Percentiles rank a stretch among this genome's conserved stretches.
Conservation (phyloP, 2,329 filamentous ascomycete species). For the Alternaria alternata region DNA sequence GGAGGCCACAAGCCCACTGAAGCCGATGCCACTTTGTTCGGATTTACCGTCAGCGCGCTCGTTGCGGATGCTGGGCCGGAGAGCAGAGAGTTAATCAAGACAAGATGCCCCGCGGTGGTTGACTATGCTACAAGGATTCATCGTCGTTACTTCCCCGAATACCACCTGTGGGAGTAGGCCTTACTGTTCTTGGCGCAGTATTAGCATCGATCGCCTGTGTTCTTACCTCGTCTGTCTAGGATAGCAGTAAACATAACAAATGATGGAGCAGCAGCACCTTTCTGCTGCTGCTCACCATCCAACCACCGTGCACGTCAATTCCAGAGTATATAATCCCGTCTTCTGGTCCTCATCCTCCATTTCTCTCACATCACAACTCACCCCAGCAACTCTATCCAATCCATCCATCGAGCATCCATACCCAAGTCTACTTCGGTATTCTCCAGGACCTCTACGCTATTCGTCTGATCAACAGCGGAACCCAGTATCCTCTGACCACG, state of each 20-base stretch:
- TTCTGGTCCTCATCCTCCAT: constrained; percentile 4
- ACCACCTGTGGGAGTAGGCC: constrained; percentile 51
- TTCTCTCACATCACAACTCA: constrained; percentile 16
- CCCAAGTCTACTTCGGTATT: constrained; percentile 7
- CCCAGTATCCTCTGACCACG: background rate
- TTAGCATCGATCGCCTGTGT: background rate
- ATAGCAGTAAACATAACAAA: background rate
- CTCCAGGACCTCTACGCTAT: background rate
- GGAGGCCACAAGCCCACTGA: constrained; percentile 64
- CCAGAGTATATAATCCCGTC: constrained; percentile 15
- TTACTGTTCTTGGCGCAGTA: background rate
- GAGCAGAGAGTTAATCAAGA: constrained; percentile 56
- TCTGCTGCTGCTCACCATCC: background rate
- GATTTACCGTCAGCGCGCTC: constrained; percentile 63
- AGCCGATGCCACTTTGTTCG: constrained; percentile 64
- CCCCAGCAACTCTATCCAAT: constrained; percentile 18
- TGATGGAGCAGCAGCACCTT: constrained; percentile 4
- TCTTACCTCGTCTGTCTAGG: background rate
- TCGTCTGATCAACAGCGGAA: background rate
- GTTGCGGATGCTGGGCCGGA: constrained; percentile 62
- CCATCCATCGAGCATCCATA: constrained; percentile 19
- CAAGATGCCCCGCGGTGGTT: constrained; percentile 57
- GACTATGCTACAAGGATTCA: constrained; percentile 63
- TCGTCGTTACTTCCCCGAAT: constrained; percentile 65
- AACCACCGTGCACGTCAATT: background rate